Percentiles rank a stretch among this genome's conserved stretches.
Conservation (phyloP, 2,329 filamentous ascomycete species). For the Penicillium aurantiogriseum region DNA sequence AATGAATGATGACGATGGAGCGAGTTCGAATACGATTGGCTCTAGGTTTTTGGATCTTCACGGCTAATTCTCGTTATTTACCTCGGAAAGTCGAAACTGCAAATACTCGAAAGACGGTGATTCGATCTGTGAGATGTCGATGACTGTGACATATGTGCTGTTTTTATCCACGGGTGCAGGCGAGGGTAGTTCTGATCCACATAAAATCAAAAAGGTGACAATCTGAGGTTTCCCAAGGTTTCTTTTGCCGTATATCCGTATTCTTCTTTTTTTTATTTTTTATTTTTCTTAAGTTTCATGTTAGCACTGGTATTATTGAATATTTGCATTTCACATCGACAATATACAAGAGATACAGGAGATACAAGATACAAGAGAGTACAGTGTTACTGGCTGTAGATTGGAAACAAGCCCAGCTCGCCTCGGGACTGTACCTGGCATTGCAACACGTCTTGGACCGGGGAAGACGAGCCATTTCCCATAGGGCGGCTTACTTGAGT, state of each 20-base stretch:
- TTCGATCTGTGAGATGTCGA: constrained; percentile 7
- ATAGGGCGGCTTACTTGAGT: constrained; percentile 5
- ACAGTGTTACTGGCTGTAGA: neutral
- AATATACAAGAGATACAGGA: neutral
- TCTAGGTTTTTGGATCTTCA: neutral
- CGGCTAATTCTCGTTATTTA: neutral
- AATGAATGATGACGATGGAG: neutral
- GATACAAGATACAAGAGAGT: neutral
- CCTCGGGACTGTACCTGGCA: constrained; percentile 21
- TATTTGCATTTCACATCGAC: neutral
- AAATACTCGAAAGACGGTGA: neutral
- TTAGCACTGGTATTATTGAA: neutral
- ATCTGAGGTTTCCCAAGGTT: neutral
- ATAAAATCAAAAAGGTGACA: neutral
- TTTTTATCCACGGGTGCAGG: constrained; percentile 5
- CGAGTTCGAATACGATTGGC: neutral
- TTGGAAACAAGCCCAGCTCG: constrained; percentile 19
- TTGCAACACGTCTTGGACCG: constrained; percentile 6
- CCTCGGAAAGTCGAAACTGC: neutral
- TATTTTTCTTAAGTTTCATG: neutral
- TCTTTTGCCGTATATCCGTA: neutral
- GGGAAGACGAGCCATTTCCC: neutral
- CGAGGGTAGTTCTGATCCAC: constrained; percentile 4
- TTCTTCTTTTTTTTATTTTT: neutral
- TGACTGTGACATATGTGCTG: constrained; percentile 6